These are phyloP conservation scores for Raphanus raphanistrum DNA, from an alignment of 345 rosid genomes.

Conservation along the genomic window DNA sequence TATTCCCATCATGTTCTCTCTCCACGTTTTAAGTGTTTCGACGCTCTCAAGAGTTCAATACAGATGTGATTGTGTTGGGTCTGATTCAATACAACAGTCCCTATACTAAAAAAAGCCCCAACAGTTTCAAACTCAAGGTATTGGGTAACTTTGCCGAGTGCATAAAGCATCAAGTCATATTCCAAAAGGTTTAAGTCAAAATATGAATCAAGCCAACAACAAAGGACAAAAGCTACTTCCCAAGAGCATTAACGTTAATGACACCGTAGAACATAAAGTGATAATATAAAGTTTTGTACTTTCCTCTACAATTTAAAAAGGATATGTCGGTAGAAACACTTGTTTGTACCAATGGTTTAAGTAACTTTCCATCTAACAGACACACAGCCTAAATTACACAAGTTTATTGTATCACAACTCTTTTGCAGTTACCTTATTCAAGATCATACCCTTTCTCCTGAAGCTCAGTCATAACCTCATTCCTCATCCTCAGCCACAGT, in stretches of 20 bases:
- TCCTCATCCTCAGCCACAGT: constrained; percentile 88
- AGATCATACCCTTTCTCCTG: constrained; percentile 78
- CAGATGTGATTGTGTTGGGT: background rate
- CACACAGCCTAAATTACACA: constrained; percentile 26
- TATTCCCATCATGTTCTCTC: constrained; percentile 7
- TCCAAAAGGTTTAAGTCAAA: constrained; percentile 3
- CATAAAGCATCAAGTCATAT: background rate
- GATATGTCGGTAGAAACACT: background rate
- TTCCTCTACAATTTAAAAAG: background rate
- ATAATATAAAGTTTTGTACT: constrained; percentile 1
- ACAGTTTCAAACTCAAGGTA: background rate
- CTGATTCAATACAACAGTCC: background rate
- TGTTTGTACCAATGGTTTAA: background rate
- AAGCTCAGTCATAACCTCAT: constrained; percentile 78
- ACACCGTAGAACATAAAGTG: background rate
- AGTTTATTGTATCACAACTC: background rate
- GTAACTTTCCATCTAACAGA: too few relatives aligned
- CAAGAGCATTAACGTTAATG: constrained; percentile 7
- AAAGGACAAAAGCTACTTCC: background rate
- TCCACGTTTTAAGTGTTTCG: constrained; percentile 3
- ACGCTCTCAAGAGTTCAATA: background rate
- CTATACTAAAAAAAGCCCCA: background rate
- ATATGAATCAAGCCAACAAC: constrained; percentile 5
- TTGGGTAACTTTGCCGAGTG: background rate
- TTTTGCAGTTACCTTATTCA: constrained; percentile 43